Evolutionary conservation across 1,284 basidiomycete species (phyloP), one percentile per base, ranked within the genome.

Genomic region (Ganoderma sinense): DNA sequence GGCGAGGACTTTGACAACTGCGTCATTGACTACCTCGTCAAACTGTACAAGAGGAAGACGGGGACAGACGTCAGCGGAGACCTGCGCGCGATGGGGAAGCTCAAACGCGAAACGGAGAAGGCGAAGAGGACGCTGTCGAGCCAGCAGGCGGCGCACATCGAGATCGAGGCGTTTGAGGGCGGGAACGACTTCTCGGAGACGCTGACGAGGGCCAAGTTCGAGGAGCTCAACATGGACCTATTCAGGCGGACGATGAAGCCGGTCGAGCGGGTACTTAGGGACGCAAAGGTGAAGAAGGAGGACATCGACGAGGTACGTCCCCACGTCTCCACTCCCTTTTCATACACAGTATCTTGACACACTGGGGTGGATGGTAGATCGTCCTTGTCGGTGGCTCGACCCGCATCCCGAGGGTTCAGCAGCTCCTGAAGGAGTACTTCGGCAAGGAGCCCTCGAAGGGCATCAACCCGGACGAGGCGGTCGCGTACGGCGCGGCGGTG

Each of bases 161-260:
- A 94, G 79, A 91, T 94, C 74, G 91, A 94, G 81, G 85, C 87
- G 31, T 98, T 99, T 84, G 97, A 97, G 83, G 90, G 88, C 77
- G 97, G 97, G 77, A 96, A 97, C 79, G 97, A 99, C 86, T 96
- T 99, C 79, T 95, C 95, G 51, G 97, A 98, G 88, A 96, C 96
- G 18, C 89, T 99, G 53, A 99, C 97, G 70, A 91, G 97, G 72
- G 97, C 97, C 85, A 99, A 98, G 85, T 99, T 99, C 80, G 97
- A 99, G 84, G 97, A 99, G 83, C 88, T 99, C 76, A 98, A 98
- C 91, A 94, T 97, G 86, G 97, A 99, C 79, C 91, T 99, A 63
- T 99, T 99, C 94, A 89, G 96, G 79, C 97, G 97, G 90, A 99
- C 97, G 59, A 96, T 99, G 95, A 97, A 97, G 88, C 97, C 97